Evolutionary conservation across 768 basidiomycete species (phyloP).

Genomic region (Suillus ampliporus): DNA sequence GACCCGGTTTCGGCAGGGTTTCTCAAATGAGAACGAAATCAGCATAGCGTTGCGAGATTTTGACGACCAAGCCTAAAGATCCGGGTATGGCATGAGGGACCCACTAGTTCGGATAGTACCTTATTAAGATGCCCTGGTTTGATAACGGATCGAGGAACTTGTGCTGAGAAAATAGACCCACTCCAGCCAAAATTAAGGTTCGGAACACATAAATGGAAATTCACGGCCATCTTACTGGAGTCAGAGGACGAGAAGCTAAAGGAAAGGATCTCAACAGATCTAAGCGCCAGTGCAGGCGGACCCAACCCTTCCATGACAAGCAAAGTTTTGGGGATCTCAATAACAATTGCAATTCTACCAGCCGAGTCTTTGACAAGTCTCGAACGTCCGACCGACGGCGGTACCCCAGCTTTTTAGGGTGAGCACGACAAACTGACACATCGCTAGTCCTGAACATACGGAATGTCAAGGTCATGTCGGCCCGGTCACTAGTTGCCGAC

Average conservation of each 20-base stretch:
- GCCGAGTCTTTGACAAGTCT: not conserved
- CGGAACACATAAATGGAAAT: slow-evolving; percentile 57
- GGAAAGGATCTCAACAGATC: slow-evolving; percentile 19
- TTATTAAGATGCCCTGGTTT: slow-evolving; percentile 40
- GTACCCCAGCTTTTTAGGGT: slow-evolving; percentile 15
- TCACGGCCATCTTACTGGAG: slow-evolving; percentile 55
- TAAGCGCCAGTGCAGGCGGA: slow-evolving; percentile 21
- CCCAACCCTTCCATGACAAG: not conserved
- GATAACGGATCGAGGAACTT: slow-evolving; percentile 34
- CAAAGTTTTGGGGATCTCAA: slow-evolving; percentile 9
- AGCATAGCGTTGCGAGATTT: slow-evolving; percentile 15
- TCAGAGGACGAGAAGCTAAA: slow-evolving; percentile 24
- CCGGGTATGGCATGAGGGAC: slow-evolving; percentile 42
- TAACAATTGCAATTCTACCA: not conserved
- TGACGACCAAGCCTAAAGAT: slow-evolving; percentile 49
- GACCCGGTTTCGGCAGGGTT: slow-evolving; percentile 33
- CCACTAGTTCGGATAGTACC: slow-evolving; percentile 31
- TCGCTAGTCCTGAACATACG: not conserved
- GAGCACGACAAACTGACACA: too few relatives aligned
- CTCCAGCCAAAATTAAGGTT: too few relatives aligned
- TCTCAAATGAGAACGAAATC: slow-evolving; percentile 22
- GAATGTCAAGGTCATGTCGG: not conserved
- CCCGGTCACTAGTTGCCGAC: not conserved
- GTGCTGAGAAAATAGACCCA: slow-evolving; percentile 25
- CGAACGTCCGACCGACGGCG: not conserved